phyloP scores from a whole-genome alignment of 257 asterid species.

The Rubia yunnanensis region DNA sequence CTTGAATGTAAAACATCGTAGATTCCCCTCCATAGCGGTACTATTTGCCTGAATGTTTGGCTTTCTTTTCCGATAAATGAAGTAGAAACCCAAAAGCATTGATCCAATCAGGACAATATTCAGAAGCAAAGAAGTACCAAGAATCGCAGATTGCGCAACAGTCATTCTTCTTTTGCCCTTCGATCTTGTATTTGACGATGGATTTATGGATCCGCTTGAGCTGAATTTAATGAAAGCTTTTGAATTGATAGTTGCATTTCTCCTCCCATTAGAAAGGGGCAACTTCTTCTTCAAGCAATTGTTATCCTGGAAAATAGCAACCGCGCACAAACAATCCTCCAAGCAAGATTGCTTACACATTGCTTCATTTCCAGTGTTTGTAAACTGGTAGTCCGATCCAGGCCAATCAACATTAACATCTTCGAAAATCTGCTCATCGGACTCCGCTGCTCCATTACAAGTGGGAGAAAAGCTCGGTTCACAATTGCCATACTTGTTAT shows the following conservation, averaged over 20 bases:
- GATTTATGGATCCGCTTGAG: constrained; percentile 1
- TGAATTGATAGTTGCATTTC: constrained; percentile 1
- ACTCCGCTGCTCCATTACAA: constrained; percentile 20
- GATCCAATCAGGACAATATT: constrained; percentile 23
- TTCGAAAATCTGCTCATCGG: constrained; percentile 16
- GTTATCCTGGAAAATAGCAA: constrained; percentile 20
- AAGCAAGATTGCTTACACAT: constrained; percentile 34
- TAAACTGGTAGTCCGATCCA: constrained; percentile 15
- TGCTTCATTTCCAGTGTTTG: constrained; percentile 13
- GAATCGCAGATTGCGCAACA: constrained; percentile 21
- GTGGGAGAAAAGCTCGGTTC: constrained; percentile 23
- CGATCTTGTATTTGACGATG: background rate
- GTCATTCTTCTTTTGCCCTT: background rate
- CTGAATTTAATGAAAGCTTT: constrained; percentile 39
- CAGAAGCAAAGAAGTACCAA: constrained; percentile 42
- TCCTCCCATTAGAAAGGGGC: constrained; percentile 54
- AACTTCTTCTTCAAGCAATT: constrained; percentile 66
- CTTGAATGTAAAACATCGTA: constrained; percentile 14
- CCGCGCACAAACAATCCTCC: constrained; percentile 49
- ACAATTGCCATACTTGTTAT: constrained; percentile 33
- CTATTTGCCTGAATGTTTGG: background rate
- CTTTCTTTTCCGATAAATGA: constrained; percentile 11
- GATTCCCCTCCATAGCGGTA: background rate
- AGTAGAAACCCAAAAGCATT: constrained; percentile 13
- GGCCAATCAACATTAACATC: constrained; percentile 36